Conservation (phyloP, 352 stramenopile genomes). For the Pythium dissotocum region DNA sequence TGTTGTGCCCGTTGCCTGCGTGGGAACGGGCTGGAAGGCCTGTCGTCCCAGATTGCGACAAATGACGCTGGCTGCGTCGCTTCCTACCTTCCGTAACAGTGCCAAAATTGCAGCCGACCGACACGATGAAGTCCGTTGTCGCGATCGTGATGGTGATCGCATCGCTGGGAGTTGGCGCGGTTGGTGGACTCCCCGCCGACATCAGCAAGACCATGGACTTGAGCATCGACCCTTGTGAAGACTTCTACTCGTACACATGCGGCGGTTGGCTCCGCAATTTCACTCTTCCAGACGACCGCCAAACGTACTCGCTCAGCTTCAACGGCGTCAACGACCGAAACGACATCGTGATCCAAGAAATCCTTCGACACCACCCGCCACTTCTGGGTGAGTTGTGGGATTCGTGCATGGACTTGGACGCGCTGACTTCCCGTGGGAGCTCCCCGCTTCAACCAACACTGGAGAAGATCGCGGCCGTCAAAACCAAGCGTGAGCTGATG, state of each 20-base stretch:
- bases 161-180: no score
- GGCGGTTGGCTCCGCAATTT: constrained; percentile 29
- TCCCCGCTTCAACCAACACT: constrained; percentile 4
- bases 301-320: constrained; percentile 20
- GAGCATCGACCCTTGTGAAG: no score
- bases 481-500: constrained; percentile 21
- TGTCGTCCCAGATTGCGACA: no score
- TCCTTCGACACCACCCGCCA: constrained; percentile 30
- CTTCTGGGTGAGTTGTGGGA: constrained; percentile 28
- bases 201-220: no score
- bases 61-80: no score
- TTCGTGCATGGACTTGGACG: constrained; percentile 6
- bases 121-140: no score
- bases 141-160: no score
- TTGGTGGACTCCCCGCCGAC: no score
- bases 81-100: no score
- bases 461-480: background rate
- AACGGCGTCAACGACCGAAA: constrained; percentile 24
- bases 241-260: constrained; percentile 28
- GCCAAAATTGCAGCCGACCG: no score
- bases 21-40: no score
- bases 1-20: no score
- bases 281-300: constrained; percentile 20
- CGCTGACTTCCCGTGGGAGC: background rate
- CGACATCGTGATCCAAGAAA: constrained; percentile 20